phyloP scores from a whole-genome alignment of 169 alveolate genomes.

The Cryptosporidium viatorum region DNA sequence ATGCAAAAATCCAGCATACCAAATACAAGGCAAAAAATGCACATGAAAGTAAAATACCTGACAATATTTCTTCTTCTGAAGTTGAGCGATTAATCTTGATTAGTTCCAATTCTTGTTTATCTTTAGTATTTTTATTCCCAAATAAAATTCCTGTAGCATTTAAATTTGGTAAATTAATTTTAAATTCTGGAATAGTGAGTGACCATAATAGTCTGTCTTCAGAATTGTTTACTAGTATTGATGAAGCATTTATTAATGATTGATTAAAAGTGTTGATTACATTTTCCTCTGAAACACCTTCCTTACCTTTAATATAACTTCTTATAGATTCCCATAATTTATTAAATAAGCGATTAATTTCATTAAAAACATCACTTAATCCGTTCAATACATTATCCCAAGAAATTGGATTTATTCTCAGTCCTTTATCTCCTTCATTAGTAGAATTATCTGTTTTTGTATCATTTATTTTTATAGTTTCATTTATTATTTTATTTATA shows the following conservation, averaged over 20 bases:
- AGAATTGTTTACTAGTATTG: background rate
- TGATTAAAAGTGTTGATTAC: background rate
- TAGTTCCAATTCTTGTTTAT: background rate
- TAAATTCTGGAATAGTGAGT: constrained; percentile 18
- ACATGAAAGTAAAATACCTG: constrained; percentile 46
- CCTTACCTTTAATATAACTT: constrained; percentile 5
- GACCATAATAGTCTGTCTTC: constrained; percentile 33
- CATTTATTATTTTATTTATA: background rate
- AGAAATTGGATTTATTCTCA: constrained; percentile 10
- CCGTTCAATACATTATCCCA: constrained; percentile 55
- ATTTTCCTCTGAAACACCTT: background rate
- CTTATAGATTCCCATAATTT: constrained; percentile 42
- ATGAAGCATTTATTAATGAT: background rate
- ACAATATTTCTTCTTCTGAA: constrained; percentile 66
- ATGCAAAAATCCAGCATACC: constrained; percentile 60
- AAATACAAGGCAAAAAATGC: constrained; percentile 51
- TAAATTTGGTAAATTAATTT: constrained; percentile 3
- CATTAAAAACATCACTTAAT: constrained; percentile 20
- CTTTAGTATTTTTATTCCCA: background rate
- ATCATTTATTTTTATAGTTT: background rate
- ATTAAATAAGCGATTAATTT: constrained; percentile 13
- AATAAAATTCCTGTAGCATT: background rate
- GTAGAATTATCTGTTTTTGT: background rate
- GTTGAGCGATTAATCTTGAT: constrained; percentile 40
- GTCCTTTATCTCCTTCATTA: background rate